Conservation (phyloP, 73 alveolate genomes). For the Paramecium primaurelia region DNA sequence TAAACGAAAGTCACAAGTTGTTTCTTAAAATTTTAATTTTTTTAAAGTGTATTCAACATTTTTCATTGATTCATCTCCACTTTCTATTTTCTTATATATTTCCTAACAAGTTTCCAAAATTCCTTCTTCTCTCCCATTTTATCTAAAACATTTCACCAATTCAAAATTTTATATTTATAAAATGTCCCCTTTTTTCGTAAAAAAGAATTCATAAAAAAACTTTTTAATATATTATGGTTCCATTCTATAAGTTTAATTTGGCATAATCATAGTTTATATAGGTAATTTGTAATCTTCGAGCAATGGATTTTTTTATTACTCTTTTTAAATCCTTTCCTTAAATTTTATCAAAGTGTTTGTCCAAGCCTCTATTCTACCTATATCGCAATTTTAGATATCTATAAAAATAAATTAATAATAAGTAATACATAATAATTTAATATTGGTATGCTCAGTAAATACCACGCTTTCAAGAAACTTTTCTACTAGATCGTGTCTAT, state of each 20-base stretch:
- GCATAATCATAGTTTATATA: neutral
- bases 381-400: conserved; percentile 14
- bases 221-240: neutral
- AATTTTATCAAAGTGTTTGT: neutral
- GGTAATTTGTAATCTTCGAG: neutral
- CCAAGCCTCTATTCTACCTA: neutral
- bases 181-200: neutral
- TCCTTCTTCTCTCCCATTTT: neutral
- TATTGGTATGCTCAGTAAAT: neutral
- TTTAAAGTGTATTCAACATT: neutral
- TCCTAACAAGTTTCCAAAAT: neutral
- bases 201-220: neutral
- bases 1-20: neutral
- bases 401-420: neutral
- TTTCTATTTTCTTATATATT: neutral
- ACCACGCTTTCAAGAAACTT: neutral
- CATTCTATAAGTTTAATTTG: neutral
- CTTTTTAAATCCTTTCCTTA: neutral
- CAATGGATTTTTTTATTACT: neutral
- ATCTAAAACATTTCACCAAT: neutral
- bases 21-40: neutral
- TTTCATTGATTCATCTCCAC: neutral
- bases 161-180: neutral
- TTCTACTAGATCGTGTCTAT: conserved; percentile 14
- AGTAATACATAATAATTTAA: neutral